A percentile compares a stretch with the other conserved stretches of the same genome.
Evolutionary conservation across 2,329 filamentous ascomycete species (phyloP).

Genomic region (Exophiala calicioides): DNA sequence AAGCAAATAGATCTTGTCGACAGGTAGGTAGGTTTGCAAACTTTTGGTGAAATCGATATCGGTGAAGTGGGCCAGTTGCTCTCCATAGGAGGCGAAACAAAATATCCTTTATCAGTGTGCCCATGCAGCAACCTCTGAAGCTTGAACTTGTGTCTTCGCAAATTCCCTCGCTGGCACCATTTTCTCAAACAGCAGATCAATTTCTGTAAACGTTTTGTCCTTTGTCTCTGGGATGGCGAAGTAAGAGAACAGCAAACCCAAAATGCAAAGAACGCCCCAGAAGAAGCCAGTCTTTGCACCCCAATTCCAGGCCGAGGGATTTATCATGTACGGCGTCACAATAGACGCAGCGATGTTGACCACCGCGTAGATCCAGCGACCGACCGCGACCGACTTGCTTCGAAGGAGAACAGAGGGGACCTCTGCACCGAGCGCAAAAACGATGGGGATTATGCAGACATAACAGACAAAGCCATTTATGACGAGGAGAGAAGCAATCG

Average conservation of each 20-base stretch:
- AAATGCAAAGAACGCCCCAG: constrained; percentile 36
- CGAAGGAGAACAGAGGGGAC: constrained; percentile 57
- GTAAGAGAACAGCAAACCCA: constrained; percentile 38
- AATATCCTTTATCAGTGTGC: too few relatives aligned
- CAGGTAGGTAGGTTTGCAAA: too few relatives aligned
- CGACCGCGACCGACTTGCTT: constrained; percentile 57
- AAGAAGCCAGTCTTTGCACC: constrained; percentile 39
- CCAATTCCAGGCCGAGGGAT: constrained; percentile 43
- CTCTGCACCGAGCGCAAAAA: constrained; percentile 56
- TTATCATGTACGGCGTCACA: constrained; percentile 32
- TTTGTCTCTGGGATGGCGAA: constrained; percentile 38
- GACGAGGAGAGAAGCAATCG: constrained; percentile 51
- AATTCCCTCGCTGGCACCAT: too few relatives aligned
- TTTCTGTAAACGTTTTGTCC: too few relatives aligned
- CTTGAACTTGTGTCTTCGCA: too few relatives aligned
- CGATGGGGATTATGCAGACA: constrained; percentile 55
- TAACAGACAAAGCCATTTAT: constrained; percentile 58
- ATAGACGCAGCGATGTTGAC: constrained; percentile 45
- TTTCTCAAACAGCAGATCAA: too few relatives aligned
- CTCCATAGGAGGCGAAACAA: too few relatives aligned
- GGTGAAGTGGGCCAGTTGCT: too few relatives aligned
- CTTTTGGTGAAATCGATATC: too few relatives aligned
- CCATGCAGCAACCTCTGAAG: too few relatives aligned
- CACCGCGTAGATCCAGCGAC: constrained; percentile 54
- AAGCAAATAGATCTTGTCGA: too few relatives aligned